A percentile compares a stretch with the other conserved stretches of the same genome.
phyloP scores from a whole-genome alignment of 2,329 filamentous ascomycete species.

The Diaporthe sp. region DNA sequence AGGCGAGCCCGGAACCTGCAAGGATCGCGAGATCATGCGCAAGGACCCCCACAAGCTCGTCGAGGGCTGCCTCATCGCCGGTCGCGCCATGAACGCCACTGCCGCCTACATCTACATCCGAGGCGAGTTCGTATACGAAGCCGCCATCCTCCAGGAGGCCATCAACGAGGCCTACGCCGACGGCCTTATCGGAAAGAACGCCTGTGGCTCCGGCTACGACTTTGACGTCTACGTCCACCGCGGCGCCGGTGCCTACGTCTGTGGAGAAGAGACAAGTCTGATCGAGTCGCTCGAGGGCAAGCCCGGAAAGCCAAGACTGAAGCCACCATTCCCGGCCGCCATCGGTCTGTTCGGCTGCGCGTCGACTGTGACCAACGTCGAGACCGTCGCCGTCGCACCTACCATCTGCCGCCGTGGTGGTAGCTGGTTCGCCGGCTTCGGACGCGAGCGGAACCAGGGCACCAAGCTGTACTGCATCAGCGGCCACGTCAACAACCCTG shows the following conservation, averaged over 20 bases:
- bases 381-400: constrained; percentile 94
- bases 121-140: constrained; percentile 97
- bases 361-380: constrained; percentile 97
- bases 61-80: constrained; percentile 95
- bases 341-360: constrained; percentile 98
- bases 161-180: constrained; percentile 98
- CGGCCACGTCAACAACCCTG: constrained; percentile 98
- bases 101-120: constrained; percentile 99
- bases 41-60: constrained; percentile 99
- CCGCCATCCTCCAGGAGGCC: constrained; percentile 90
- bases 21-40: constrained; percentile 99
- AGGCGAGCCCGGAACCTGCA: constrained; percentile 98
- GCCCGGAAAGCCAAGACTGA: constrained; percentile 97
- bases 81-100: constrained; percentile 98
- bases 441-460: constrained; percentile 94
- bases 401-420: constrained; percentile 95
- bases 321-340: constrained; percentile 97
- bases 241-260: constrained; percentile 97
- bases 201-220: constrained; percentile 95
- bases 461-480: constrained; percentile 99
- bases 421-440: constrained; percentile 93
- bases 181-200: constrained; percentile 97
- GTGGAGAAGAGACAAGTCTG: constrained; percentile 96
- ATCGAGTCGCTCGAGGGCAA: constrained; percentile 99
- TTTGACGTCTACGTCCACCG: constrained; percentile 98